Conservation (phyloP, 78 protist species). For the Dictyostelium purpureum region DNA sequence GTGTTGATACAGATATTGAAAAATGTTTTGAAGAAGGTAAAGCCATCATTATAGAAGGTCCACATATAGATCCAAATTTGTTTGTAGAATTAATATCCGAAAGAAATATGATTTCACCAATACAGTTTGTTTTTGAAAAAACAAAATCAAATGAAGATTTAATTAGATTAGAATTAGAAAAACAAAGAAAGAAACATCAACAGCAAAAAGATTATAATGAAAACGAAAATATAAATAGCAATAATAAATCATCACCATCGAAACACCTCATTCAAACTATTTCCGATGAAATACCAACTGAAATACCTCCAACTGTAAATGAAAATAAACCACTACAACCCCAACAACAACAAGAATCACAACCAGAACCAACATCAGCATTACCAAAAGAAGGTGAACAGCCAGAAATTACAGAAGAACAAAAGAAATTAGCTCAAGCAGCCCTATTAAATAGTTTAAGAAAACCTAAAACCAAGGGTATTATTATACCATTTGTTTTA, state of each 20-base stretch:
- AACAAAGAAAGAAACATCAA: not conserved
- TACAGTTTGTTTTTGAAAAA: constrained; percentile 21
- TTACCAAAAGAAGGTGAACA: not conserved
- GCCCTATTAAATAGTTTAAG: constrained; percentile 18
- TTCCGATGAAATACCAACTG: not conserved
- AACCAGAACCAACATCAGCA: not conserved
- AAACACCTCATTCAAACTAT: not conserved
- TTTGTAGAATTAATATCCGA: constrained; percentile 38
- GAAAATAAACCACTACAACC: not conserved
- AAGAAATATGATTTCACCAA: constrained; percentile 68
- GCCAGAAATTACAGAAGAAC: not conserved
- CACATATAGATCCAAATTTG: constrained; percentile 57
- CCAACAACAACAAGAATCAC: not conserved
- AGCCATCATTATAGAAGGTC: constrained; percentile 76
- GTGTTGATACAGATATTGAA: constrained; percentile 76
- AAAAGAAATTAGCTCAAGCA: constrained; percentile 11
- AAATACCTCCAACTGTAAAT: constrained; percentile 23
- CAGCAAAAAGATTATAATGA: not conserved
- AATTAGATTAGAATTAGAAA: not conserved
- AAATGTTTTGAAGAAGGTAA: constrained; percentile 79
- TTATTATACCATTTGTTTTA: constrained; percentile 64
- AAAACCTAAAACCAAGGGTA: constrained; percentile 70
- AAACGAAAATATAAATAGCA: not conserved
- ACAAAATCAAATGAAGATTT: constrained; percentile 13
- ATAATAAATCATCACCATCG: not conserved